A percentile compares a stretch with the other conserved stretches of the same genome.
These are phyloP conservation scores for Dorcoceras hygrometricum DNA, from an alignment of 257 asterid genomes.

Conservation along the genomic window DNA sequence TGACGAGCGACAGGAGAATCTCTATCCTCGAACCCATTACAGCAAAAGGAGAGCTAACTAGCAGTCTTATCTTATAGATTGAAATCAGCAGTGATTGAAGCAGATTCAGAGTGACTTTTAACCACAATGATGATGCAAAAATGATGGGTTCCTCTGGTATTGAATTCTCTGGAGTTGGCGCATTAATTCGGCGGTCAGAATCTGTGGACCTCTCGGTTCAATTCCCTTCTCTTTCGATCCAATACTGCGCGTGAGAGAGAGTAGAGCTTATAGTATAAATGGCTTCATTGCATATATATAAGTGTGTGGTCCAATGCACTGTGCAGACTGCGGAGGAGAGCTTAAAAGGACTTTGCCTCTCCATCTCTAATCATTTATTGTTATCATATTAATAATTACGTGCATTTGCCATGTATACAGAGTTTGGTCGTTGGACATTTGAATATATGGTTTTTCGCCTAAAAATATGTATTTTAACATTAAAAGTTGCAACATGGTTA, in stretches of 20 bases:
- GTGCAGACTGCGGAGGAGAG: not conserved
- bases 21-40: not conserved
- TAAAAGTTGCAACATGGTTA: too few relatives aligned
- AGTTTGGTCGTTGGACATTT: not conserved
- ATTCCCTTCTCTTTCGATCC: not conserved
- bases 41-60: not conserved
- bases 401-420: not conserved
- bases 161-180: not conserved
- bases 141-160: slow-evolving; percentile 16
- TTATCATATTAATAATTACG: too few relatives aligned
- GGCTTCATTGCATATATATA: not conserved
- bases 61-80: not conserved
- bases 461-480: too few relatives aligned
- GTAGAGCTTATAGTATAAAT: not conserved
- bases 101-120: not conserved
- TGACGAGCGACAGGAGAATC: not conserved
- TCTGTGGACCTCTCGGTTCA: slow-evolving; percentile 12
- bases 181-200: slow-evolving; percentile 13
- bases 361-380: not conserved
- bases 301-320: not conserved
- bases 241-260: slow-evolving; percentile 10
- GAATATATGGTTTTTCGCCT: not conserved
- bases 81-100: not conserved
- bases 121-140: slow-evolving; percentile 15
- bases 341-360: too few relatives aligned